These are phyloP conservation scores for Eimeria necatrix DNA, from an alignment of 169 alveolate species.

Conservation along the genomic window DNA sequence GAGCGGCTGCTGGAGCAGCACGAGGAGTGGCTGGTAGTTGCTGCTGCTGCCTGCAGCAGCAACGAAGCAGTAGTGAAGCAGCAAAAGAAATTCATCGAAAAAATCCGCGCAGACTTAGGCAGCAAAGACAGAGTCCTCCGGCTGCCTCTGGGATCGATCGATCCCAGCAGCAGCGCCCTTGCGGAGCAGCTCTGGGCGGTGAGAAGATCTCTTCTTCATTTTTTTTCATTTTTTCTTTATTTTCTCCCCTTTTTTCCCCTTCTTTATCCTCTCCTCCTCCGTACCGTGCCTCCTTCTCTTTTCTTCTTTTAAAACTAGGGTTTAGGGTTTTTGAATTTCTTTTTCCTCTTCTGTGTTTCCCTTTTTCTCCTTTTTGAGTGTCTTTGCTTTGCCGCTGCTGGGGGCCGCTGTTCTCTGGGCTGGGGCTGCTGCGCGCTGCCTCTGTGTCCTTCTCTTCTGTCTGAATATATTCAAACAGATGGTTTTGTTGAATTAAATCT, in stretches of 20 bases:
- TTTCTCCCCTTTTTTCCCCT: background rate
- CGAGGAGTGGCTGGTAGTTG: slow-evolving; percentile 70
- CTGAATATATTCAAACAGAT: no score
- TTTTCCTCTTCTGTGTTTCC: background rate
- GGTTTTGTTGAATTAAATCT: no score
- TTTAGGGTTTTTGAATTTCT: background rate
- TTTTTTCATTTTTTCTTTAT: background rate
- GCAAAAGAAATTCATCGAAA: slow-evolving; percentile 51
- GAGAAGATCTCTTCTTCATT: background rate
- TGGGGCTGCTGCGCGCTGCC: background rate
- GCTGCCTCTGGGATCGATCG: slow-evolving; percentile 48
- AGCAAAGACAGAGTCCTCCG: slow-evolving; percentile 67
- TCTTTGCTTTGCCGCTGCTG: background rate
- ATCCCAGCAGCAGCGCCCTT: background rate
- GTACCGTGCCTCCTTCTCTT: background rate
- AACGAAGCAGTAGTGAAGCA: slow-evolving; percentile 27
- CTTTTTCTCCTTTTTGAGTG: background rate
- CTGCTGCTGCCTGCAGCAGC: slow-evolving; percentile 51
- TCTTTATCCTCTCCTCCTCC: background rate
- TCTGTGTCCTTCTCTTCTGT: background rate
- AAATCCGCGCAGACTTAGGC: slow-evolving; percentile 32
- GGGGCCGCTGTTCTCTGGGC: no score
- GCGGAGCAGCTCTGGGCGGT: slow-evolving; percentile 73
- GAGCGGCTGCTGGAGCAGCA: slow-evolving; percentile 75
- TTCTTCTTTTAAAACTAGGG: background rate